Conservation (phyloP, 2,329 filamentous ascomycete genomes). For the Colletotrichum endophyticum region DNA sequence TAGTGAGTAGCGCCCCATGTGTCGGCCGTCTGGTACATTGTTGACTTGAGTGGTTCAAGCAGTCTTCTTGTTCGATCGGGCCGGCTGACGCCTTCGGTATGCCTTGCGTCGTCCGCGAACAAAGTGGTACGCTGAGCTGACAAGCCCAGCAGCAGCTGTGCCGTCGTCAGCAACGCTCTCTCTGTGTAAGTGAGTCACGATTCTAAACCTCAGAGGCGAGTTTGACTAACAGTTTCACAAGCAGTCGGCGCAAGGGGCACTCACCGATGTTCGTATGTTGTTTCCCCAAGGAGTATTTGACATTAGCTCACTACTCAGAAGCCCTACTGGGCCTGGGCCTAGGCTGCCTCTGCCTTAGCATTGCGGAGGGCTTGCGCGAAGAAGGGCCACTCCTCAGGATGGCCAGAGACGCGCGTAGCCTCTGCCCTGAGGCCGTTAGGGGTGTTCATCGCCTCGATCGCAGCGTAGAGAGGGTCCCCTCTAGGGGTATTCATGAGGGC, state of each 20-base stretch:
- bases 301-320: neutral
- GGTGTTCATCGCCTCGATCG: too few species aligned
- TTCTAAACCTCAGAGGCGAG: too few species aligned
- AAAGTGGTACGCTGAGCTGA: neutral
- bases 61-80: neutral
- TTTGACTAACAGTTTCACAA: too few species aligned
- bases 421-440: too few species aligned
- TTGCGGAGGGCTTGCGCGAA: neutral
- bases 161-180: neutral
- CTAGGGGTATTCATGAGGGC: too few species aligned
- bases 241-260: neutral
- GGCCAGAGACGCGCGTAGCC: too few species aligned
- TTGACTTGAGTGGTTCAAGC: too few species aligned
- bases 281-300: too few species aligned
- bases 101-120: neutral
- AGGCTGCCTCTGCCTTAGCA: neutral
- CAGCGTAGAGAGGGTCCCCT: too few species aligned
- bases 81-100: neutral
- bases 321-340: neutral
- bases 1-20: neutral
- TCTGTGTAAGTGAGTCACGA: neutral
- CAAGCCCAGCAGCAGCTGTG: neutral
- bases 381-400: neutral
- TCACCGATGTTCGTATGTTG: neutral
- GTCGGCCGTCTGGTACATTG: too few species aligned